Evolutionary conservation across 768 basidiomycete species (phyloP), one percentile per base, ranked within the genome.

Genomic region (Collybia sordida): DNA sequence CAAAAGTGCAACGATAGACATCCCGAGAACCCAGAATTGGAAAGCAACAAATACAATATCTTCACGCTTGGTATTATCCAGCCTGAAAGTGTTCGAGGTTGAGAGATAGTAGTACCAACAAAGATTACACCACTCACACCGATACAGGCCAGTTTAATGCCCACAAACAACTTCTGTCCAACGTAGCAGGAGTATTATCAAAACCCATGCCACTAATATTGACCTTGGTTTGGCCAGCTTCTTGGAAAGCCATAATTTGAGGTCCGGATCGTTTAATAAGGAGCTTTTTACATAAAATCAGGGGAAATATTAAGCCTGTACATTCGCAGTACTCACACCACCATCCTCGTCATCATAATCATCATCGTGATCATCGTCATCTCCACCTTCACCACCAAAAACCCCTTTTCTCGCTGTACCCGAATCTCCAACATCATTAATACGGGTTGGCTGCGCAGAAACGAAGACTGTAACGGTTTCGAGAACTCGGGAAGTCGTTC

Each of bases 21-120:
- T 86, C 24, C 84, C 86, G 14, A 90, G 70, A 5, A 89, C 82
- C 89, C 90, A 92, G 47, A 88, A 68, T 56, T 91, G 87, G 70
- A 90, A 92, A 5, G 77, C 74, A 35, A 91, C 82, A 65, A 90
- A 90, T 9, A 85, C 78, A 51, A 88, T 67, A 63, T 92, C 90
- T 60, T 90, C 88, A 22, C 89, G 83, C 63, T 87, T 80, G 23
- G 87, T 89, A 60, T 88, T 79, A 45, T 72, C 72, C 45, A 92
- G 74, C 19, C 88, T 90, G 53, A 21, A 50, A 18, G 21, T 47
- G 42, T 34, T 38, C 42, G 23, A 47, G 12, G 46, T 50, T 49
- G 50, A 34, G 23, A 6, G 31, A 15, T 21, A n/a, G 6, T 1
- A 17, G 46, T 25, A 34, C 43, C n/a, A 36, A 22, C 3, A 31